Evolutionary conservation across 768 basidiomycete species (phyloP).

Genomic region (Tulasnella sp.): DNA sequence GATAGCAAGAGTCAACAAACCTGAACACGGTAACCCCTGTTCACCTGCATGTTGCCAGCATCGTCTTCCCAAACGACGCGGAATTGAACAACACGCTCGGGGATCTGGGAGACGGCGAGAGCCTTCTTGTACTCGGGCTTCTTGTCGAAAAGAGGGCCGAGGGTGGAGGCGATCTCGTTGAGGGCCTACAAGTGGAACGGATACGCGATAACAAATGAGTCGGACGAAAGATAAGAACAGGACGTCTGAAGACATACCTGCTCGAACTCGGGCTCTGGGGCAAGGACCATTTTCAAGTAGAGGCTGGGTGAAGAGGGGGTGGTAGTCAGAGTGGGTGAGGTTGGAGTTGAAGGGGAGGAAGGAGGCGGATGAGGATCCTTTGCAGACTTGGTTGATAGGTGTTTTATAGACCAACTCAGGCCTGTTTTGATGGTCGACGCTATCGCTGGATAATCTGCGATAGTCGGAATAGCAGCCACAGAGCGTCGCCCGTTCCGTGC

Average conservation of each 20-base stretch:
- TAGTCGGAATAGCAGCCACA: background rate
- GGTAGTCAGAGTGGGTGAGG: background rate
- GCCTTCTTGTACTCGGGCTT: conserved; percentile 59
- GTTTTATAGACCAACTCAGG: background rate
- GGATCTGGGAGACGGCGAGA: conserved; percentile 49
- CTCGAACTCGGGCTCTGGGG: conserved; percentile 58
- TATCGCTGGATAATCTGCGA: background rate
- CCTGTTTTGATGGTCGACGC: background rate
- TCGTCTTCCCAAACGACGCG: conserved; percentile 72
- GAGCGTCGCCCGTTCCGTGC: background rate
- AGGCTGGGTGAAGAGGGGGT: background rate
- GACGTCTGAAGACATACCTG: conserved; percentile 31
- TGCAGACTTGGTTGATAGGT: background rate
- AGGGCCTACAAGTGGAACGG: conserved; percentile 35
- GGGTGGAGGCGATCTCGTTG: conserved; percentile 50
- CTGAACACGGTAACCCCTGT: conserved; percentile 65
- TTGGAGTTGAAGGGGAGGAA: background rate
- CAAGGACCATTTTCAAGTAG: conserved; percentile 24
- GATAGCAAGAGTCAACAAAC: conserved; percentile 25
- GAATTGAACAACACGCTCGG: conserved; percentile 51
- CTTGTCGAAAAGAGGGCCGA: conserved; percentile 50
- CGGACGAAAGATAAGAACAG: background rate
- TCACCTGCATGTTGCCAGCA: conserved; percentile 49
- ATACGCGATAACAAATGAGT: conserved; percentile 1
- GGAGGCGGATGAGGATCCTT: background rate